Percentiles rank a stretch among this genome's conserved stretches.
Evolutionary conservation across 2,329 filamentous ascomycete genomes (phyloP).

Genomic region (Cladophialophora chaetospira): DNA sequence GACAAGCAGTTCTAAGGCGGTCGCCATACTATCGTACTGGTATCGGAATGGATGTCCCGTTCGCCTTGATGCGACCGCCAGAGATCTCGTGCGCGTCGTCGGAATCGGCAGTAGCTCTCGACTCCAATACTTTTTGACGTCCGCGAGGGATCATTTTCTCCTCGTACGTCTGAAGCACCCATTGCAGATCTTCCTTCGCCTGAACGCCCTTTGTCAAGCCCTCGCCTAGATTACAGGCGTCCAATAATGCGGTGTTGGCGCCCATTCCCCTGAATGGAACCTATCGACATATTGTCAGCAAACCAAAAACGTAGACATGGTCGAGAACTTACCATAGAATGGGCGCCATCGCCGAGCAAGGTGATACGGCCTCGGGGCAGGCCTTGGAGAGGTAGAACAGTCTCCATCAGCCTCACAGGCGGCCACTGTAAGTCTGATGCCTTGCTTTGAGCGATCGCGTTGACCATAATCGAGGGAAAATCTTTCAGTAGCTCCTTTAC

Average conservation of each 20-base stretch:
- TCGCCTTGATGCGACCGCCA: neutral
- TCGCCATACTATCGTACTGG: neutral
- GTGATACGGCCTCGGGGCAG: slow-evolving; percentile 1
- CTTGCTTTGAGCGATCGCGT: neutral
- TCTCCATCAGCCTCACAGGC: slow-evolving; percentile 1
- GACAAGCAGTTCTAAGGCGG: too few relatives aligned
- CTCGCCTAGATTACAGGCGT: slow-evolving; percentile 15
- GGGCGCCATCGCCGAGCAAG: slow-evolving; percentile 9
- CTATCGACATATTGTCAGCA: too few relatives aligned
- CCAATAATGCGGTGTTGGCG: slow-evolving; percentile 2
- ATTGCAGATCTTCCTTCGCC: neutral
- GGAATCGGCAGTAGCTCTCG: neutral
- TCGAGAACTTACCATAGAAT: slow-evolving; percentile 13
- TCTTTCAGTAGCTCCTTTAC: neutral
- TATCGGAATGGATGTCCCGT: neutral
- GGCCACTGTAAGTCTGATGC: neutral
- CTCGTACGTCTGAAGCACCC: slow-evolving; percentile 4
- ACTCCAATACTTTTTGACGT: neutral
- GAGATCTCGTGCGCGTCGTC: slow-evolving; percentile 1
- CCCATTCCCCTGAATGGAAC: slow-evolving; percentile 8
- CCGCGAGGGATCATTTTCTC: slow-evolving; percentile 1
- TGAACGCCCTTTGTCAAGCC: neutral
- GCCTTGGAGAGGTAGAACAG: neutral
- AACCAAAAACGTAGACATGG: neutral
- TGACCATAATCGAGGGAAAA: neutral